Evolutionary conservation across 2,329 filamentous ascomycete species (phyloP), one percentile per base, ranked within the genome.

Genomic region (Fusarium newnesense): DNA sequence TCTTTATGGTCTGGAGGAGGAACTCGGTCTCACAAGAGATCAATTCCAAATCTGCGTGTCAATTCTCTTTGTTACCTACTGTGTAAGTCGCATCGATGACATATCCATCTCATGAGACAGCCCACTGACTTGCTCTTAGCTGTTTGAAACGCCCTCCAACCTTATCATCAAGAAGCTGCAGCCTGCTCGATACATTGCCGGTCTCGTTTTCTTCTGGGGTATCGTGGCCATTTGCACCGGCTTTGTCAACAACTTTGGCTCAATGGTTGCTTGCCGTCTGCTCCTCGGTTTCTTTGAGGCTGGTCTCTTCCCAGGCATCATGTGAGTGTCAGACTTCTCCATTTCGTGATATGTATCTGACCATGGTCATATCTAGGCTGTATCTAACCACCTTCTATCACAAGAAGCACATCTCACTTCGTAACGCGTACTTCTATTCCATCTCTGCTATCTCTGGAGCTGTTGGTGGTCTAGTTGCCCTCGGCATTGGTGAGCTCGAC

Each of bases 301-400:
- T 1, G 87, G 86, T 1, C 87, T 88, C 76, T 87, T 87, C 60
- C 83, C 85, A 0, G 85, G 86, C 1, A 83, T 85, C 1, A 84
- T 88, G 1, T 67, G 4, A 59, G 64, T 60, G 26, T 4, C 7
- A 1, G 1, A 5, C 0, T 24, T 24, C 5, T 26, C 21, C 18
- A 6, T 36, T 7, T 28, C 0, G 9, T 11, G 18, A 36, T 15
- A 6, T 3, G 7, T 10, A 6, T 32, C 37, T 61, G 1, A 59
- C 16, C 3, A 4, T n/a, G 4, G 28, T 1, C 1, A 9, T 21
- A 28, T 24, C 2, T 9, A 67, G 64, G 64, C 84, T 87, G 57
- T 89, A 80, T 64, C 82, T 92, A 21, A 91, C 90, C 1, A 85
- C 91, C 64, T 92, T 91, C 80, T 92, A 92, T 78, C 88, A 86